Evolutionary conservation across 768 basidiomycete genomes (phyloP).

Genomic region (Kondoa malvinella): DNA sequence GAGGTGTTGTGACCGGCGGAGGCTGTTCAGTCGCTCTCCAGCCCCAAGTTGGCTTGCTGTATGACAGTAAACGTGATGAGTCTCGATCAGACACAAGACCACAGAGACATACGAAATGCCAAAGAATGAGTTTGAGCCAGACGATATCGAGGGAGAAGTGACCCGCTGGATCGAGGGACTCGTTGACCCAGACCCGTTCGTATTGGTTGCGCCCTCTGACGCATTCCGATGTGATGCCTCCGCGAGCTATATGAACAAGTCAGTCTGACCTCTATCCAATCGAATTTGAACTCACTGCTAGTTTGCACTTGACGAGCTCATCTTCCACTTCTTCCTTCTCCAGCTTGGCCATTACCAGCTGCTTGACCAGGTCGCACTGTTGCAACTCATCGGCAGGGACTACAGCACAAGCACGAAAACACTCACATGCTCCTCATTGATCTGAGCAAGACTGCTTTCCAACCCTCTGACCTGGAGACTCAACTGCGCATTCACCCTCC

Average conservation of each 20-base stretch:
- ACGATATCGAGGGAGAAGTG: neutral
- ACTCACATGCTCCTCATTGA: conserved; percentile 68
- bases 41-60: neutral
- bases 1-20: neutral
- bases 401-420: conserved; percentile 38
- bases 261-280: neutral
- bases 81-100: neutral
- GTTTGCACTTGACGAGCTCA: conserved; percentile 84
- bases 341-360: conserved; percentile 72
- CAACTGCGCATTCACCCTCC: conserved; percentile 59
- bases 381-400: no score
- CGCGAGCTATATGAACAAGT: neutral
- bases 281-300: conserved; percentile 38
- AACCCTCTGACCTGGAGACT: conserved; percentile 63
- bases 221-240: neutral
- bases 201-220: neutral
- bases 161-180: neutral
- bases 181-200: neutral
- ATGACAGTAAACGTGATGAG: neutral
- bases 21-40: neutral
- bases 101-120: neutral
- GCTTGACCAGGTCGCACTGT: conserved; percentile 38
- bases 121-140: neutral
- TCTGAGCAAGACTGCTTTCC: conserved; percentile 56
- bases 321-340: conserved; percentile 83